A percentile compares a stretch with the other conserved stretches of the same genome.
Conservation (phyloP, 805 yeast species). For the Candida sphagnicola region DNA sequence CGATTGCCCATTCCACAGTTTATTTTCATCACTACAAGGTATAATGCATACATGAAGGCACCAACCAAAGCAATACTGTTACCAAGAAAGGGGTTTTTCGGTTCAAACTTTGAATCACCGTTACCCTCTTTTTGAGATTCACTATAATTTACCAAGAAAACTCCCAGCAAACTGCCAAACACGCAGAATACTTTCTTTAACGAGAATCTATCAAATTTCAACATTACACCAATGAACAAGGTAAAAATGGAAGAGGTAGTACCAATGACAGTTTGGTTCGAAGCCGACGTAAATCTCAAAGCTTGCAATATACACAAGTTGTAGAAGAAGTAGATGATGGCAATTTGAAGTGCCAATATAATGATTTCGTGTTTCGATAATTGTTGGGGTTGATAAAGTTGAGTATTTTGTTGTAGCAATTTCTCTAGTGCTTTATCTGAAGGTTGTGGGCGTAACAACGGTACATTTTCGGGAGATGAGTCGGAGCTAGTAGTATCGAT, state of each 20-base stretch:
- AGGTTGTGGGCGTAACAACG: not conserved
- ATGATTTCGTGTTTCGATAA: conserved; percentile 27
- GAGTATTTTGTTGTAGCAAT: conserved; percentile 3
- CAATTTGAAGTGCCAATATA: conserved; percentile 33
- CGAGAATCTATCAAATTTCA: conserved; percentile 41
- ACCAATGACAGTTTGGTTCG: conserved; percentile 49
- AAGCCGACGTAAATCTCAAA: conserved; percentile 47
- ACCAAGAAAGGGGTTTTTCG: conserved; percentile 41
- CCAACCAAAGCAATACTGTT: conserved; percentile 42
- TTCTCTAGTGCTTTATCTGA: conserved; percentile 7
- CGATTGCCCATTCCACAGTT: conserved; percentile 41
- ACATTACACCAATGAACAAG: conserved; percentile 37
- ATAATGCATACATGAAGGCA: conserved; percentile 45
- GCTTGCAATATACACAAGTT: conserved; percentile 40
- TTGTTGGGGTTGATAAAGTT: conserved; percentile 9
- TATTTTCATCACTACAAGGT: conserved; percentile 39
- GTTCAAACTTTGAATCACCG: conserved; percentile 22
- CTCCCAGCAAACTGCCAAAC: conserved; percentile 43
- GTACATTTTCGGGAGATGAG: not conserved
- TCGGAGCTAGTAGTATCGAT: not conserved
- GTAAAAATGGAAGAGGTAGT: conserved; percentile 52
- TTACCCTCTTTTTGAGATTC: conserved; percentile 16
- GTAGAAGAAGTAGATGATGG: conserved; percentile 39
- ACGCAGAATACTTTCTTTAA: conserved; percentile 41
- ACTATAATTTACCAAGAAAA: conserved; percentile 40